Evolutionary conservation across 1,284 basidiomycete species (phyloP).

Genomic region (Abortiporus biennis): DNA sequence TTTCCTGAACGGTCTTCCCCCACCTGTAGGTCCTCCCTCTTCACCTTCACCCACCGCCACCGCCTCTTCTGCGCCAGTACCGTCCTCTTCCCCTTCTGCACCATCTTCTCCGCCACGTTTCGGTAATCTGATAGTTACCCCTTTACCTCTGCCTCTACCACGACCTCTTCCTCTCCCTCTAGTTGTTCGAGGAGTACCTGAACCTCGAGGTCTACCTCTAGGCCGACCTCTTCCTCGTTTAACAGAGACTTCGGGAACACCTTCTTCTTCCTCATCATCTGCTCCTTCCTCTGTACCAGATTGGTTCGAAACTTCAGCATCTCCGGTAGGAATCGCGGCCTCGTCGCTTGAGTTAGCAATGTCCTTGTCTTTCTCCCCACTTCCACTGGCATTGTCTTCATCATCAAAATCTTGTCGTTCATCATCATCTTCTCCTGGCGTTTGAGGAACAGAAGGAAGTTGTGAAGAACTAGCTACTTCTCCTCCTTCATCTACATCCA

Average conservation of each 20-base stretch:
- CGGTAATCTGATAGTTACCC: slow-evolving; percentile 27
- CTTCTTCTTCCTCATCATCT: slow-evolving; percentile 3
- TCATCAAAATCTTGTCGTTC: slow-evolving; percentile 9
- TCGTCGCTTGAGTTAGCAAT: slow-evolving; percentile 17
- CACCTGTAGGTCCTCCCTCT: slow-evolving; percentile 34
- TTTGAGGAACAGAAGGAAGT: slow-evolving; percentile 4
- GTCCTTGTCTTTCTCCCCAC: no score
- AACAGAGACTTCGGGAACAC: slow-evolving; percentile 2
- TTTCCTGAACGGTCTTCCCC: slow-evolving; percentile 63
- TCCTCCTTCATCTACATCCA: slow-evolving; percentile 13
- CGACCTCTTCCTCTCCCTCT: slow-evolving; percentile 38
- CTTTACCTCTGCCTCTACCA: slow-evolving; percentile 36
- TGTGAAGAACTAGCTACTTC: slow-evolving; percentile 7
- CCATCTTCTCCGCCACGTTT: slow-evolving; percentile 38
- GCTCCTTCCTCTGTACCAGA: neutral
- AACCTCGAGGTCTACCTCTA: slow-evolving; percentile 21
- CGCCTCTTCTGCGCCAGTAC: slow-evolving; percentile 13
- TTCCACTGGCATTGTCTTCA: slow-evolving; percentile 14
- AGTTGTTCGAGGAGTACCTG: slow-evolving; percentile 18
- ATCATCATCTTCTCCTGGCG: slow-evolving; percentile 1
- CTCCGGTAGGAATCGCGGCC: slow-evolving; percentile 11
- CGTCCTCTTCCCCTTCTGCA: slow-evolving; percentile 26
- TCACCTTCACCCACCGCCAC: slow-evolving; percentile 27
- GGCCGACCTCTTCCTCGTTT: slow-evolving; percentile 22
- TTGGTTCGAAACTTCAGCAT: neutral